Evolutionary conservation across 176 grass and related monocot species (phyloP), one percentile per base, ranked within the genome.

Genomic region (Oryza coarctata): DNA sequence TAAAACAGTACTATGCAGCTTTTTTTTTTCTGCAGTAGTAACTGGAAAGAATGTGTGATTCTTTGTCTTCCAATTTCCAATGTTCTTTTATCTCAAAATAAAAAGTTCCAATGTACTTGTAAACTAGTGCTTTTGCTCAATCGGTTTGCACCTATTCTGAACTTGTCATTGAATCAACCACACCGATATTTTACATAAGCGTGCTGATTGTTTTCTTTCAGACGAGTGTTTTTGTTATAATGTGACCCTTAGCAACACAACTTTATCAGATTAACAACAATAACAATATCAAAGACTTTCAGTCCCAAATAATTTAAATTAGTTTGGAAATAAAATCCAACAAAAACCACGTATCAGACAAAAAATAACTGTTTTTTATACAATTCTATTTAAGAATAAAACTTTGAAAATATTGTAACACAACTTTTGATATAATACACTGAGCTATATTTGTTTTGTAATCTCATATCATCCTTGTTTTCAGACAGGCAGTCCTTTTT

Each of bases 401-500:
- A n/a, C n/a, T n/a, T n/a, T n/a, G n/a, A n/a, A n/a, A n/a, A n/a
- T n/a, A n/a, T n/a, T n/a, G 39, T 1, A 4, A 39, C 36, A 7
- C 38, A 65, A 6, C 25, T 0, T 9, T 22, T 69, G 67, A 15
- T 28, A 79, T 49, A 65, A 23, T n/a, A 7, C 9, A 35, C 7
- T 22, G 49, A n/a, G 14, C n/a, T 63, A 47, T 33, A 64, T 38
- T 31, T 32, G 10, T 10, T 22, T 52, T 30, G 14, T 35, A 2
- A 32, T 0, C 12, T 84, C 22, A 40, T 70, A n/a, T 6, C 50
- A 30, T 41, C 67, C 3, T 67, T 71, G 9, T 79, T 23, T 88
- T n/a, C 87, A 97, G 94, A 88, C 64, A 88, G 80, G 35, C 87
- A 92, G 34, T 97, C 94, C 7, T 97, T 97, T 86, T 58, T 90